phyloP scores from a whole-genome alignment of 768 basidiomycete species.

The Mycena galopus region DNA sequence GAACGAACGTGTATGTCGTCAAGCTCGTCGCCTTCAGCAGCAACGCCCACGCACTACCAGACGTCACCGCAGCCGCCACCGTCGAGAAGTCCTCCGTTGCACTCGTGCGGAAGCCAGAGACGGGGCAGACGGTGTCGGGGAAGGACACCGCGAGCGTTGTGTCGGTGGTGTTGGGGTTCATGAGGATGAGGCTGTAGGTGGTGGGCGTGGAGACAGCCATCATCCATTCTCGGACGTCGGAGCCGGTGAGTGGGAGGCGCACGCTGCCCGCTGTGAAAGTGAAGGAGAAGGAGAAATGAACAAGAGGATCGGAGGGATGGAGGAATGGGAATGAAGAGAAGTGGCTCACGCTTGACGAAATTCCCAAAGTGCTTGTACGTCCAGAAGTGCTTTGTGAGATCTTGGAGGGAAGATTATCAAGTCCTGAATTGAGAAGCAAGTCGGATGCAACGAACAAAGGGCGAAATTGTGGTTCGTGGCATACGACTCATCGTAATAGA shows the following conservation, averaged over 20 bases:
- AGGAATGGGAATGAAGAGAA: neutral
- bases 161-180: constrained; percentile 25
- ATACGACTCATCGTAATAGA: constrained; percentile 58
- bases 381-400: constrained; percentile 55
- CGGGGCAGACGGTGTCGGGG: constrained; percentile 39
- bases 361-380: constrained; percentile 56
- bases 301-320: too few species aligned
- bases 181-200: constrained; percentile 6
- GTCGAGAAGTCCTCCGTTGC: constrained; percentile 50
- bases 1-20: constrained; percentile 50
- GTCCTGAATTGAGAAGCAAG: neutral
- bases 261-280: neutral
- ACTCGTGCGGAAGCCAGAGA: constrained; percentile 4
- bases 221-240: constrained; percentile 7
- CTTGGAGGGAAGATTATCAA: constrained; percentile 18
- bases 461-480: constrained; percentile 52
- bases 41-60: constrained; percentile 45
- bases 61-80: constrained; percentile 42
- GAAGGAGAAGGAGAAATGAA: neutral
- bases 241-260: neutral
- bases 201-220: neutral
- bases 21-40: constrained; percentile 49
- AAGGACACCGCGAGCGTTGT: constrained; percentile 39
- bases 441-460: neutral
- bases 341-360: constrained; percentile 53